These are phyloP conservation scores for Hemisphaericaspora lyxosophila DNA, from an alignment of 1,139 yeast species.

Conservation along the genomic window DNA sequence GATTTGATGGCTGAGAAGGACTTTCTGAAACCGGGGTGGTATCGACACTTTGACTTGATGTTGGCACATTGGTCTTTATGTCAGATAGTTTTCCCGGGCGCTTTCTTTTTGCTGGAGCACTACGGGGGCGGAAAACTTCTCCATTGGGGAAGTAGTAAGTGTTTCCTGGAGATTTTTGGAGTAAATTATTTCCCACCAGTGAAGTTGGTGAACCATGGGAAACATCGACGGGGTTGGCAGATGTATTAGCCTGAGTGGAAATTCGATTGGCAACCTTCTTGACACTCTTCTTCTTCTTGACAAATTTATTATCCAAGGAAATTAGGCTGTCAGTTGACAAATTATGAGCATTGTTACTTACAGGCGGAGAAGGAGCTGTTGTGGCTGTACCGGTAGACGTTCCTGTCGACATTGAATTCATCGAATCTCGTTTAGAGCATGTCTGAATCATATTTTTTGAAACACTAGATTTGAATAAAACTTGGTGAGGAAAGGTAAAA, in stretches of 20 bases:
- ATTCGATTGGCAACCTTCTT: conserved; percentile 20
- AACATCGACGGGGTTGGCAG: neutral
- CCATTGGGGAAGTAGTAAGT: conserved; percentile 53
- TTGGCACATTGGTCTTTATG: conserved; percentile 3
- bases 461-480: too few relatives aligned
- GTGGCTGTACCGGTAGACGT: conserved; percentile 11
- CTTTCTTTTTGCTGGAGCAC: conserved; percentile 36
- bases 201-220: neutral
- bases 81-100: conserved; percentile 32
- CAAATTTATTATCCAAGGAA: conserved; percentile 39
- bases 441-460: conserved; percentile 3
- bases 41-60: neutral
- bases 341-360: neutral
- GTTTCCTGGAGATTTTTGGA: neutral
- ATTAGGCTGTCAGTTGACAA: conserved; percentile 43
- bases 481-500: too few relatives aligned
- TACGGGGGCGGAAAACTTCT: conserved; percentile 52
- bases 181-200: neutral
- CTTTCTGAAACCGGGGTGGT: too few relatives aligned
- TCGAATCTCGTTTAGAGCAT: conserved; percentile 31
- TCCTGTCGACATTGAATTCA: conserved; percentile 34
- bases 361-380: neutral
- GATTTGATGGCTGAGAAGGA: too few relatives aligned
- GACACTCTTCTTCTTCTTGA: conserved; percentile 31
- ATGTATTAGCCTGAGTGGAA: neutral